Conservation (phyloP, 495 filamentous ascomycete species). For the Tuber borchii region DNA sequence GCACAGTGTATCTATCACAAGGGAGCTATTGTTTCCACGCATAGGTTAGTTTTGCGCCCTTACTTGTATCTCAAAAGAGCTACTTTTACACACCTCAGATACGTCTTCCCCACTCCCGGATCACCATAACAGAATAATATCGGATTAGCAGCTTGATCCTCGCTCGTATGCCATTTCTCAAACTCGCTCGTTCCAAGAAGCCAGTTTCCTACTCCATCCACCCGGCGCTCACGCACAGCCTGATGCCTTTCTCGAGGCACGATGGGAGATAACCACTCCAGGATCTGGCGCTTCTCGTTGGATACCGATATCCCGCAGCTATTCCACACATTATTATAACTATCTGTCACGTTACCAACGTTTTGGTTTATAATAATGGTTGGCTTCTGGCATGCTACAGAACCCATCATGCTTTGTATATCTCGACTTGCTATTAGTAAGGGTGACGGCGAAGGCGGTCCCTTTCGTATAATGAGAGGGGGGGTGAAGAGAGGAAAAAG, state of each 20-base stretch:
- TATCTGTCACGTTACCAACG: not conserved
- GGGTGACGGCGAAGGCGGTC: not conserved
- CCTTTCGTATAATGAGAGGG: not conserved
- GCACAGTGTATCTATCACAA: not conserved
- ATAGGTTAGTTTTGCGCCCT: not conserved
- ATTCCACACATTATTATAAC: not conserved
- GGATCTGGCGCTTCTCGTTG: not conserved
- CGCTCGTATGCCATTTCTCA: not conserved
- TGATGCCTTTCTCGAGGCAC: not conserved
- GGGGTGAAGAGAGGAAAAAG: not conserved
- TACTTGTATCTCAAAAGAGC: not conserved
- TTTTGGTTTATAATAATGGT: not conserved
- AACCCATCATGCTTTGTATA: not conserved
- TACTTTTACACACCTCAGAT: not conserved
- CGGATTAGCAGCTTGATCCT: not conserved
- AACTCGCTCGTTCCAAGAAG: not conserved
- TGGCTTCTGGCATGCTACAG: not conserved
- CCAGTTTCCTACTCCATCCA: not conserved
- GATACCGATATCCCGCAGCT: not conserved
- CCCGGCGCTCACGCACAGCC: not conserved
- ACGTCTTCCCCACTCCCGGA: not conserved
- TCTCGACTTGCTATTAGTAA: not conserved
- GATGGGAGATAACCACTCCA: not conserved
- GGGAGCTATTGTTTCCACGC: not conserved
- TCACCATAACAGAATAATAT: not conserved